Conservation (phyloP, 73 alveolate genomes). For the Blepharisma japonicum region DNA sequence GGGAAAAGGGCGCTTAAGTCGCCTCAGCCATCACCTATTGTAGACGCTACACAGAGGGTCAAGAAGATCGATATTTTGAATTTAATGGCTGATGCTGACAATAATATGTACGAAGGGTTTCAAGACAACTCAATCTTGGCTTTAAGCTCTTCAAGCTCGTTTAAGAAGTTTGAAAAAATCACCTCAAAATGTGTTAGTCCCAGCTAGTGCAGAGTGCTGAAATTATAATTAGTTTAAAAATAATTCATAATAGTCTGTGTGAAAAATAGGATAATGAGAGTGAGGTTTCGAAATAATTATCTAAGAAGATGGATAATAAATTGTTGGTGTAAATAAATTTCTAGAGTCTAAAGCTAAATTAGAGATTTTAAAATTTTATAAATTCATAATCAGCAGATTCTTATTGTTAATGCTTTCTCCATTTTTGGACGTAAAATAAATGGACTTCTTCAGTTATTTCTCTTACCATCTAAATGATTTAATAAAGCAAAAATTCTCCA, state of each 20-base stretch:
- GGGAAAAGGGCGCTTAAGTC: background rate
- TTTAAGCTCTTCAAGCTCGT: background rate
- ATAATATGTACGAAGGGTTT: background rate
- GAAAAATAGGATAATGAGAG: slow-evolving; percentile 81
- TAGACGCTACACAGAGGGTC: background rate
- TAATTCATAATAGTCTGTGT: slow-evolving; percentile 78
- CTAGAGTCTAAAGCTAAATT: too few relatives aligned
- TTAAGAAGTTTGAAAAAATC: background rate
- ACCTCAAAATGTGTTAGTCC: too few relatives aligned
- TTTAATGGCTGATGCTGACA: slow-evolving; percentile 26
- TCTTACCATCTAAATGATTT: too few relatives aligned
- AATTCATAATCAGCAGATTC: too few relatives aligned
- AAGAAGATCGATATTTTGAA: slow-evolving; percentile 7
- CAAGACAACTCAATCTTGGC: background rate
- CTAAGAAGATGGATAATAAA: background rate
- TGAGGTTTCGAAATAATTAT: slow-evolving; percentile 54
- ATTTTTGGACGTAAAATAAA: too few relatives aligned
- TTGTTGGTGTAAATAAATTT: background rate
- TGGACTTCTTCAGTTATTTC: too few relatives aligned
- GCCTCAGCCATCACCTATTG: background rate
- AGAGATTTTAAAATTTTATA: too few relatives aligned
- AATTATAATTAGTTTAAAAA: background rate
- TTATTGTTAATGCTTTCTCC: too few relatives aligned
- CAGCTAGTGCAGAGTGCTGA: too few relatives aligned
- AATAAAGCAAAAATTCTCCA: too few relatives aligned